phyloP scores from a whole-genome alignment of 2,329 filamentous ascomycete genomes.

The Hymenotorrendiella dingleyae region DNA sequence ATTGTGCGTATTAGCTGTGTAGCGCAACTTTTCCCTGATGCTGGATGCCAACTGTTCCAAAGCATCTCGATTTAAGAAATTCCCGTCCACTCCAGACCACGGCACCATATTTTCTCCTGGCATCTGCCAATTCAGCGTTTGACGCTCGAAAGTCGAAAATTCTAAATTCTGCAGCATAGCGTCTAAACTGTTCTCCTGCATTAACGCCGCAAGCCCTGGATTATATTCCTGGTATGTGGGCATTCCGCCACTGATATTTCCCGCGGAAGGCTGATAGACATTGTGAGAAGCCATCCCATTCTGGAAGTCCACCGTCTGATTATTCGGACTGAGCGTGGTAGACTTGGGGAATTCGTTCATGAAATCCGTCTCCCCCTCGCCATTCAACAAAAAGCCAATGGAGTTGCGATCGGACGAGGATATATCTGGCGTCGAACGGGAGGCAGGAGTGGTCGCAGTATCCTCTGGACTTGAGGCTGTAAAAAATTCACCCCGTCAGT shows the following conservation, averaged over 20 bases:
- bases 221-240: conserved; percentile 14
- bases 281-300: conserved; percentile 5
- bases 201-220: conserved; percentile 4
- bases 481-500: conserved; percentile 7
- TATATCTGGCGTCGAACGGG: conserved; percentile 21
- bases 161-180: conserved; percentile 24
- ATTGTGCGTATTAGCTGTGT: conserved; percentile 18
- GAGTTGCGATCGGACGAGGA: conserved; percentile 27
- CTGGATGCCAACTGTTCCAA: conserved; percentile 25
- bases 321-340: conserved; percentile 19
- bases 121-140: conserved; percentile 23
- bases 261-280: conserved; percentile 7
- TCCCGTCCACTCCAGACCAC: conserved; percentile 17
- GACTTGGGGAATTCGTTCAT: conserved; percentile 26
- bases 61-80: conserved; percentile 16
- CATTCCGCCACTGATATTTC: not conserved
- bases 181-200: conserved; percentile 18
- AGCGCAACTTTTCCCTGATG: conserved; percentile 26
- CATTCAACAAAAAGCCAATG: conserved; percentile 30
- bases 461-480: conserved; percentile 22
- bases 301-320: conserved; percentile 10
- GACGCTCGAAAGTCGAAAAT: conserved; percentile 24
- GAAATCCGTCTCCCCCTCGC: conserved; percentile 26
- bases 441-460: conserved; percentile 10
- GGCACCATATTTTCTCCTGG: conserved; percentile 19